Percentiles rank a stretch among this genome's conserved stretches.
These are phyloP conservation scores for Cutaneotrichosporon sp. DNA, from an alignment of 1,284 basidiomycete species.

Conservation along the genomic window DNA sequence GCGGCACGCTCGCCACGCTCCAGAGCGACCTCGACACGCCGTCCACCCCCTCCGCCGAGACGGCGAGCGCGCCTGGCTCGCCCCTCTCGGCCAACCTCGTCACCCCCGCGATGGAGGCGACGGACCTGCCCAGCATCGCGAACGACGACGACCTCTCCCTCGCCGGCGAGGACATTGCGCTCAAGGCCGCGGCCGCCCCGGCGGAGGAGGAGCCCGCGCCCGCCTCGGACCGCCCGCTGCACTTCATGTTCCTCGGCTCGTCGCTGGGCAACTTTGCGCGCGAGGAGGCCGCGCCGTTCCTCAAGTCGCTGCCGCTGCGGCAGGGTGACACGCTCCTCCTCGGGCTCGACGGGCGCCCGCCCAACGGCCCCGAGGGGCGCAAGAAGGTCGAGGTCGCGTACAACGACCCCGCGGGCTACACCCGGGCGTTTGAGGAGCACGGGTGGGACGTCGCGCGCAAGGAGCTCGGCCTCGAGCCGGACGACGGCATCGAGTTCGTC, in stretches of 20 bases:
- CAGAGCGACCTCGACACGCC: slow-evolving; percentile 3
- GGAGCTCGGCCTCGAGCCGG: slow-evolving; percentile 43
- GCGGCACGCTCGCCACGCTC: slow-evolving; percentile 51
- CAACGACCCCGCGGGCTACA: slow-evolving; percentile 77
- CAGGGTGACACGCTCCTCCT: slow-evolving; percentile 62
- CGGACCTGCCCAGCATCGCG: slow-evolving; percentile 26
- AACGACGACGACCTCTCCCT: slow-evolving; percentile 16
- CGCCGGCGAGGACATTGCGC: neutral
- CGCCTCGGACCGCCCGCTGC: slow-evolving; percentile 59
- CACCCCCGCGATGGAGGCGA: slow-evolving; percentile 28
- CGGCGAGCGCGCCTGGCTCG: slow-evolving; percentile 11
- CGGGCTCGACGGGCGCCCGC: slow-evolving; percentile 71
- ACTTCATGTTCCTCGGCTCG: slow-evolving; percentile 91
- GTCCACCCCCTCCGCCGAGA: slow-evolving; percentile 5
- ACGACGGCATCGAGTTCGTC: slow-evolving; percentile 64
- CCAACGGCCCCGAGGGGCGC: slow-evolving; percentile 40
- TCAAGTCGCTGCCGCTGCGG: slow-evolving; percentile 75
- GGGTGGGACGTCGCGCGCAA: slow-evolving; percentile 64
- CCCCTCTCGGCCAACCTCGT: slow-evolving; percentile 24
- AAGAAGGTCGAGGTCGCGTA: slow-evolving; percentile 64
- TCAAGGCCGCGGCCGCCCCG: neutral
- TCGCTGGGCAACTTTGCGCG: slow-evolving; percentile 92
- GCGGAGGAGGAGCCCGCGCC: neutral
- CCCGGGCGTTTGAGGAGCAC: slow-evolving; percentile 87
- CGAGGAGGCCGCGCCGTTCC: slow-evolving; percentile 70